Evolutionary conservation across 2,329 filamentous ascomycete species (phyloP), one percentile per base, ranked within the genome.

Genomic region (Colletotrichum spinosum): DNA sequence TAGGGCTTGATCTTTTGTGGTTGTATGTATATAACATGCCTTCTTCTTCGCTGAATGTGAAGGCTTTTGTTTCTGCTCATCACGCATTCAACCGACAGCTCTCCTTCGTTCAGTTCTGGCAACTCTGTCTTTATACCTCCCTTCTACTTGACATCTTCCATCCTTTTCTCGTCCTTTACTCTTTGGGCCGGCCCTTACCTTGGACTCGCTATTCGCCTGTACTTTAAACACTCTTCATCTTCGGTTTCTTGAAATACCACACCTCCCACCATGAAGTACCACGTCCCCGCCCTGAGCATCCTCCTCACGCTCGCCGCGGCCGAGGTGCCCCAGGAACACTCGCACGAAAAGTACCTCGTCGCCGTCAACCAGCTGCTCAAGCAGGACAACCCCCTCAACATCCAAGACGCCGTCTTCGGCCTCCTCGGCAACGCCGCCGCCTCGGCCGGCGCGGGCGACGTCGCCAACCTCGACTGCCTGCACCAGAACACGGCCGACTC

Each of bases 401-500:
- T 84, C 78, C 74, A 81, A 76, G 75, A 84, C 81, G 37, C 75
- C 65, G 81, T 89, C 85, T 79, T 86, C 79, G 48, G 78, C 75
- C n/a, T 85, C 68, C 64, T 77, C 70, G 37, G 77, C 79, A 68
- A 80, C 80, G 48, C 77, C 74, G 62, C 80, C 74, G 69, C 88
- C 84, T 77, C 67, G 7, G 46, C 46, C 3, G 67, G 80, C 52
- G 74, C 77, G 15, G 68, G 69, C 44, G 49, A 68, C 25, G 54
- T 68, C 7, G 60, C 54, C 13, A 77, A 88, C 72, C 75, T 83
- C 62, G 84, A 88, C 75, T 89, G 86, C 72, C 82, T 88, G 51
- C 86, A 88, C 73, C 85, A 87, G 79, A 81, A 79, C 54, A 80
- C 80, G 13, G 86, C 86, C 50, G 86, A 88, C 76, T 84, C 84